These are phyloP conservation scores for Trypanosoma theileri DNA, from an alignment of 208 protist species.

Conservation along the genomic window DNA sequence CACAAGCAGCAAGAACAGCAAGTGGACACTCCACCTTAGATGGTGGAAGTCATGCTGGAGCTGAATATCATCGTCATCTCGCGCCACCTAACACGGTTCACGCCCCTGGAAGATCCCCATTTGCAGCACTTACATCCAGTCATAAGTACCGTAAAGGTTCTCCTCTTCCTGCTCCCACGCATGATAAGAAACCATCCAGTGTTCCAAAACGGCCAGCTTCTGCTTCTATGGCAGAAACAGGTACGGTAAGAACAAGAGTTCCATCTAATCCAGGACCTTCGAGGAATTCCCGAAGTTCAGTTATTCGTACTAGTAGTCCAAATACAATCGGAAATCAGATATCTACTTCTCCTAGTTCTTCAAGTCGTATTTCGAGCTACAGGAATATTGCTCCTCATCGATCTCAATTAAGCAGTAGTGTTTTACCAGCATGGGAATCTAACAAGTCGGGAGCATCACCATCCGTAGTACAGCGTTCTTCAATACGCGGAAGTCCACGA, in stretches of 20 bases:
- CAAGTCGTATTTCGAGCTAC: conserved; percentile 40
- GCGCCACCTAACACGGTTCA: conserved; percentile 25
- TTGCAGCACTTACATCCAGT: conserved; percentile 64
- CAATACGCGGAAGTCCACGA: conserved; percentile 23
- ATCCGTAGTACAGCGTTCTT: conserved; percentile 19
- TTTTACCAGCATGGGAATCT: conserved; percentile 20
- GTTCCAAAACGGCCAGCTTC: conserved; percentile 1
- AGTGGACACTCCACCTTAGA: conserved; percentile 30
- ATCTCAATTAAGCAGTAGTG: conserved; percentile 15
- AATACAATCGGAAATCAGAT: not conserved
- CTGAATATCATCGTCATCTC: conserved; percentile 21
- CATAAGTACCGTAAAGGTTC: conserved; percentile 85
- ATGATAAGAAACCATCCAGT: conserved; percentile 33
- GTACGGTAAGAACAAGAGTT: conserved; percentile 18
- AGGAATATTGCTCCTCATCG: conserved; percentile 60
- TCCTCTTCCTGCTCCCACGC: conserved; percentile 59
- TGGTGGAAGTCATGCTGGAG: conserved; percentile 7
- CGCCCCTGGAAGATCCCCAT: conserved; percentile 46
- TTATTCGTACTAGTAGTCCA: conserved; percentile 21
- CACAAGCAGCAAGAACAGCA: conserved; percentile 22
- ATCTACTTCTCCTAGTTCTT: conserved; percentile 2
- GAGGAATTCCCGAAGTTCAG: conserved; percentile 9
- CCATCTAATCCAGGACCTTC: conserved; percentile 11
- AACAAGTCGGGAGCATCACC: conserved; percentile 10
- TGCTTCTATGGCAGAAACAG: conserved; percentile 3